phyloP scores from a whole-genome alignment of 2,329 filamentous ascomycete genomes.

The Monosporascus sp. region DNA sequence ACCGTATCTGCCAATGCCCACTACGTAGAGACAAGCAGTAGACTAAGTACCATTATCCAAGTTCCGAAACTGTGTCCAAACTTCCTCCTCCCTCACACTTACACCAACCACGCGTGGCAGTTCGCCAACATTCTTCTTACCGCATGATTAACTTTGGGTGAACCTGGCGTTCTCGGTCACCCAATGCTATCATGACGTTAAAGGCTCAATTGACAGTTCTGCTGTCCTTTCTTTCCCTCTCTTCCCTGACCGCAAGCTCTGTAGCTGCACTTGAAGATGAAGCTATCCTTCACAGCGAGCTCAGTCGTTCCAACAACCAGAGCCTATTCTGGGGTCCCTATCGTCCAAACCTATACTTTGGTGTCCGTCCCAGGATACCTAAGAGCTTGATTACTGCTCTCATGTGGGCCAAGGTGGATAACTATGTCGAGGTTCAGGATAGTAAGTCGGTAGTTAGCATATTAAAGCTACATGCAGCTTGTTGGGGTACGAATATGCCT shows the following conservation, averaged over 20 bases:
- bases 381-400: slow-evolving; percentile 77
- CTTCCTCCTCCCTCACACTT: not conserved
- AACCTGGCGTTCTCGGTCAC: not conserved
- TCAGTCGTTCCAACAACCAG: slow-evolving; percentile 62
- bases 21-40: no score
- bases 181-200: slow-evolving; percentile 25
- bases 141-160: not conserved
- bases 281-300: slow-evolving; percentile 39
- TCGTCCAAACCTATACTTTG: slow-evolving; percentile 90
- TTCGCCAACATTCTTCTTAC: not conserved
- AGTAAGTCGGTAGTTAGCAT: slow-evolving; percentile 42
- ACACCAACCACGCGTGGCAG: no score
- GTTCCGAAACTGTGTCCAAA: slow-evolving; percentile 24
- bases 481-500: not conserved
- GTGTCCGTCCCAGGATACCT: slow-evolving; percentile 74
- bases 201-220: slow-evolving; percentile 25
- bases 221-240: slow-evolving; percentile 24
- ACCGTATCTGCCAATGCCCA: not conserved
- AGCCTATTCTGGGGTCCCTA: slow-evolving; percentile 95
- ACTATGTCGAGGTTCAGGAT: slow-evolving; percentile 67
- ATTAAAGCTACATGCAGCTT: slow-evolving; percentile 22
- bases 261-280: slow-evolving; percentile 24
- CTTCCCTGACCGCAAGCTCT: slow-evolving; percentile 7
- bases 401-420: slow-evolving; percentile 84
- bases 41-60: slow-evolving; percentile 11